These are phyloP conservation scores for Colletotrichum godetiae DNA, from an alignment of 2,329 filamentous ascomycete genomes.

Conservation along the genomic window DNA sequence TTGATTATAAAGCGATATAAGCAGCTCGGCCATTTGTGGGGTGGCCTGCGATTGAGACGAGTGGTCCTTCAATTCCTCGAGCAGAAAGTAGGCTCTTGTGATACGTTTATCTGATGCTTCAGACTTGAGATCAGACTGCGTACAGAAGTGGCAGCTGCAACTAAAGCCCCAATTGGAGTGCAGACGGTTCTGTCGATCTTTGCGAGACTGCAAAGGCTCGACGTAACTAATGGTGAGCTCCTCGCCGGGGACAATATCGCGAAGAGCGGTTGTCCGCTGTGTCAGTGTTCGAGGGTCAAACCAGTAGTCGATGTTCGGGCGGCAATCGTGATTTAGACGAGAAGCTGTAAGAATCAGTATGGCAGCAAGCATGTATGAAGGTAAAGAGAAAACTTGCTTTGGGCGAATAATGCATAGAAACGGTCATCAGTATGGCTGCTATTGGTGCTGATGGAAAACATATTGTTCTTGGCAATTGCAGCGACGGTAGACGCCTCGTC, in stretches of 20 bases:
- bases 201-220: slow-evolving; percentile 46
- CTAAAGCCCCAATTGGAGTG: slow-evolving; percentile 51
- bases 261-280: slow-evolving; percentile 52
- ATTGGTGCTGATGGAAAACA: not conserved
- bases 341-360: slow-evolving; percentile 42
- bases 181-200: slow-evolving; percentile 43
- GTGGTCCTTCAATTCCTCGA: slow-evolving; percentile 46
- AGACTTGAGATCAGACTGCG: slow-evolving; percentile 39
- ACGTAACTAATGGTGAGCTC: slow-evolving; percentile 58
- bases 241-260: slow-evolving; percentile 53
- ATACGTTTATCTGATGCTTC: slow-evolving; percentile 52
- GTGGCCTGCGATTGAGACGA: slow-evolving; percentile 43
- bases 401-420: not conserved
- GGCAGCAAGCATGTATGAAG: not conserved
- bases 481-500: not conserved
- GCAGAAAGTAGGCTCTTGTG: slow-evolving; percentile 45
- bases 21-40: slow-evolving; percentile 51
- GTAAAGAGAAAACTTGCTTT: not conserved
- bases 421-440: not conserved
- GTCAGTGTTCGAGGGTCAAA: slow-evolving; percentile 51
- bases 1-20: slow-evolving; percentile 53
- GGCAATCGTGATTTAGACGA: slow-evolving; percentile 58
- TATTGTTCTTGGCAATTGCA: not conserved
- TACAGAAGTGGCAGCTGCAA: slow-evolving; percentile 53
- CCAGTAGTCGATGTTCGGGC: slow-evolving; percentile 56